phyloP scores from a whole-genome alignment of 352 stramenopile genomes.

The Globisporangium alternatum region DNA sequence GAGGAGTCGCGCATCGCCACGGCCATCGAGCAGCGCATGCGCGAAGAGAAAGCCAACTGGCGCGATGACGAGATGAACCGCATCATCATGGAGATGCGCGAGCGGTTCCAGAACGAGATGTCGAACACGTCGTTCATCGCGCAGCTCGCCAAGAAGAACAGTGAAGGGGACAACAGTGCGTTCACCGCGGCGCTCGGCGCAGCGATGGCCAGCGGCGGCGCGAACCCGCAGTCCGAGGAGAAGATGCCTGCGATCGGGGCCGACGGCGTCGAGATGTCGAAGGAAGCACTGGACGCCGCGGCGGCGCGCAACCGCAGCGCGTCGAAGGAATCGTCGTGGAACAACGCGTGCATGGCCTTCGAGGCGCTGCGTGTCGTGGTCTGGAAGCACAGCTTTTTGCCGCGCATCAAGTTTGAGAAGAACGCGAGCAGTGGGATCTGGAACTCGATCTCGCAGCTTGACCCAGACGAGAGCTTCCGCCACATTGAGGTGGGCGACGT shows the following conservation, averaged over 20 bases:
- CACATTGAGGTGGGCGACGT: conserved; percentile 71
- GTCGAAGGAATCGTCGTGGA: conserved; percentile 82
- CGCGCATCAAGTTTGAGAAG: conserved; percentile 54
- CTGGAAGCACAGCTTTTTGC: conserved; percentile 87
- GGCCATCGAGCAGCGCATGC: conserved; percentile 83
- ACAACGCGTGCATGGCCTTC: conserved; percentile 75
- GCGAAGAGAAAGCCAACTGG: conserved; percentile 83
- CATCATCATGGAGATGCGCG: conserved; percentile 88
- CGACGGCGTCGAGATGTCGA: conserved; percentile 17
- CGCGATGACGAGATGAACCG: conserved; percentile 88
- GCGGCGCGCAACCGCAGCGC: conserved; percentile 37
- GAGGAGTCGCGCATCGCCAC: conserved; percentile 81
- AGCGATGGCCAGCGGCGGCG: background rate
- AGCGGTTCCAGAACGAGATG: conserved; percentile 83
- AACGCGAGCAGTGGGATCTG: conserved; percentile 46
- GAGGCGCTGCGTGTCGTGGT: conserved; percentile 77
- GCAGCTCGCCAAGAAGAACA: conserved; percentile 62
- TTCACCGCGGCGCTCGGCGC: background rate
- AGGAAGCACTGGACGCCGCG: conserved; percentile 25
- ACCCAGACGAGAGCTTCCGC: conserved; percentile 78
- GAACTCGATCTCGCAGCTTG: conserved; percentile 64
- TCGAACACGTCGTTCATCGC: conserved; percentile 60
- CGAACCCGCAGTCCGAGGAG: conserved; percentile 71
- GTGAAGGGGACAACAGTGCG: conserved; percentile 27
- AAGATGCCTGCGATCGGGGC: conserved; percentile 35